Conservation (phyloP, 1,284 basidiomycete species). For the Microbotryum scabiosae region DNA sequence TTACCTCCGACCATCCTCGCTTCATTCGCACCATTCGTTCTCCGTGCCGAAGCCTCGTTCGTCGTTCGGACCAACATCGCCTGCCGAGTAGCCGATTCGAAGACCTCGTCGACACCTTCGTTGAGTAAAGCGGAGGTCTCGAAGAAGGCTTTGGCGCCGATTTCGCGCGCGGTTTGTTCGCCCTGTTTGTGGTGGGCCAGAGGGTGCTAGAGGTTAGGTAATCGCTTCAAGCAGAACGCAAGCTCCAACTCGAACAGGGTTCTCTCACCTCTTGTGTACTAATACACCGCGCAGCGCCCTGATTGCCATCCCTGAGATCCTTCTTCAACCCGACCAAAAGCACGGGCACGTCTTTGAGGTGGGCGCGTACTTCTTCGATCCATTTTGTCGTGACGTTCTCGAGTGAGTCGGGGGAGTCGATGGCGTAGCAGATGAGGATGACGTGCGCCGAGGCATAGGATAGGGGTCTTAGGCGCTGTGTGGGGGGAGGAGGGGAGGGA, state of each 20-base stretch:
- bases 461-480: constrained; percentile 77
- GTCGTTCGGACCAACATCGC: constrained; percentile 74
- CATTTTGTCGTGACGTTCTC: constrained; percentile 96
- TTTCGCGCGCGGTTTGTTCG: constrained; percentile 63
- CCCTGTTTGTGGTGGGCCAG: constrained; percentile 46
- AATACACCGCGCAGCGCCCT: constrained; percentile 27
- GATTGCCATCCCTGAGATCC: constrained; percentile 33
- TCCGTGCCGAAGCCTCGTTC: background rate
- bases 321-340: constrained; percentile 44
- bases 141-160: constrained; percentile 83
- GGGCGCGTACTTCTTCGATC: constrained; percentile 91
- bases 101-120: constrained; percentile 89
- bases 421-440: constrained; percentile 91
- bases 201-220: background rate
- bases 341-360: constrained; percentile 56
- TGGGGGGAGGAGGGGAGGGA: background rate
- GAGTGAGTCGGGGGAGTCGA: constrained; percentile 92
- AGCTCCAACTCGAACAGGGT: background rate
- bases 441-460: constrained; percentile 98
- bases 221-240: background rate
- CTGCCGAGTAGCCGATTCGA: constrained; percentile 85
- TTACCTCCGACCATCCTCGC: constrained; percentile 1
- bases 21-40: background rate
- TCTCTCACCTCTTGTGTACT: constrained; percentile 25
- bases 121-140: constrained; percentile 87